These are phyloP conservation scores for Trypanosoma caninum DNA, from an alignment of 208 protist genomes.

Conservation along the genomic window DNA sequence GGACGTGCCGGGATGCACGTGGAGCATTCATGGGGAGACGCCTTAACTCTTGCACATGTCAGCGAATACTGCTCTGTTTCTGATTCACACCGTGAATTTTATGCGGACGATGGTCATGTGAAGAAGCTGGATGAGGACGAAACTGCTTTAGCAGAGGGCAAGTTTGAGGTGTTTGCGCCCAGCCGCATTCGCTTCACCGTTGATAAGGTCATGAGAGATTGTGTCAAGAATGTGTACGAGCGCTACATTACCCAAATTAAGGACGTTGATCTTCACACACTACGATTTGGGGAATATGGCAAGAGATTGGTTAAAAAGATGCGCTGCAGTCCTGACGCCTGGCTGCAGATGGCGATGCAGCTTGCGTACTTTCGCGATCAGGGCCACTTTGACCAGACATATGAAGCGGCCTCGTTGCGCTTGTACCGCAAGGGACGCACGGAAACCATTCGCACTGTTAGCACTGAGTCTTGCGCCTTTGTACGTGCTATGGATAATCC, in stretches of 20 bases:
- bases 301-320: slow-evolving; percentile 35
- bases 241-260: slow-evolving; percentile 34
- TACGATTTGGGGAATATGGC: slow-evolving; percentile 46
- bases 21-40: slow-evolving; percentile 84
- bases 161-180: slow-evolving; percentile 32
- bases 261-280: slow-evolving; percentile 61
- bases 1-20: slow-evolving; percentile 61
- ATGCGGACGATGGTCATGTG: slow-evolving; percentile 46
- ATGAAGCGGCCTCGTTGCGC: slow-evolving; percentile 61
- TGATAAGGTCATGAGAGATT: slow-evolving; percentile 40
- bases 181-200: slow-evolving; percentile 65
- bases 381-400: slow-evolving; percentile 57
- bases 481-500: slow-evolving; percentile 41
- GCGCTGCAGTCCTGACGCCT: slow-evolving; percentile 59
- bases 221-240: slow-evolving; percentile 41
- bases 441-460: slow-evolving; percentile 75
- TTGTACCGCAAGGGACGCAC: slow-evolving; percentile 71
- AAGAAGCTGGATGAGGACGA: slow-evolving; percentile 37
- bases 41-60: slow-evolving; percentile 47
- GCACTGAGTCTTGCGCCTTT: slow-evolving; percentile 39
- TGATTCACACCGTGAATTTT: slow-evolving; percentile 49
- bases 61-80: slow-evolving; percentile 48
- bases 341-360: slow-evolving; percentile 84
- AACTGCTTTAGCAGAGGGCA: slow-evolving; percentile 21
- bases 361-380: slow-evolving; percentile 70